These are phyloP conservation scores for Isabelozyma gotoi DNA, from an alignment of 805 yeast species.

Conservation along the genomic window DNA sequence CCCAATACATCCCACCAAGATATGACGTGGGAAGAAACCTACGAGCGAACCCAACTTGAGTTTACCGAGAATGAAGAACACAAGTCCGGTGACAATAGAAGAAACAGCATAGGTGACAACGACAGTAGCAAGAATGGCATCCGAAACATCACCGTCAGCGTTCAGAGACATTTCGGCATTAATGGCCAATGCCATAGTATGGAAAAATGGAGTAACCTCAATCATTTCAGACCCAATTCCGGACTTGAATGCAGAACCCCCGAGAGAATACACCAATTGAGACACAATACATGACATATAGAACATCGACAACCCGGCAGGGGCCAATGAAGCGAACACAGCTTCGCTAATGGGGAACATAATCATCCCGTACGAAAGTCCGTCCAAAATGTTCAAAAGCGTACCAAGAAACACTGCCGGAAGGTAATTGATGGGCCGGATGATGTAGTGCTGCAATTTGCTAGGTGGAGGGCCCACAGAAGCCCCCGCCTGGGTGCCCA, in stretches of 20 bases:
- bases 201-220: slow-evolving; percentile 98
- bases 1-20: slow-evolving; percentile 94
- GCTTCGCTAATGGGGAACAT: slow-evolving; percentile 89
- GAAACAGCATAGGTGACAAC: slow-evolving; percentile 81
- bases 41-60: slow-evolving; percentile 81
- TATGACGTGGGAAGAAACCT: slow-evolving; percentile 95
- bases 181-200: slow-evolving; percentile 83
- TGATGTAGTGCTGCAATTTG: slow-evolving; percentile 10
- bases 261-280: slow-evolving; percentile 83
- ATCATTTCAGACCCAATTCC: slow-evolving; percentile 99
- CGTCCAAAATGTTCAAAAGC: slow-evolving; percentile 84
- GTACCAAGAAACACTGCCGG: slow-evolving; percentile 90
- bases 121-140: slow-evolving; percentile 76
- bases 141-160: slow-evolving; percentile 43
- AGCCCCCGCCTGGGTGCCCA: not conserved
- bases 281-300: slow-evolving; percentile 89
- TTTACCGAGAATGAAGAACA: slow-evolving; percentile 75
- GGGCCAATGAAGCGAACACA: slow-evolving; percentile 73
- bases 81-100: slow-evolving; percentile 81
- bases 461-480: not conserved
- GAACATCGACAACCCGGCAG: slow-evolving; percentile 91
- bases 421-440: slow-evolving; percentile 46
- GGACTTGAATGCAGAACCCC: slow-evolving; percentile 84
- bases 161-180: slow-evolving; percentile 47
- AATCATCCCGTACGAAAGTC: slow-evolving; percentile 95